Evolutionary conservation across 2,329 filamentous ascomycete genomes (phyloP).

Genomic region (Gliomastix tumulicola): DNA sequence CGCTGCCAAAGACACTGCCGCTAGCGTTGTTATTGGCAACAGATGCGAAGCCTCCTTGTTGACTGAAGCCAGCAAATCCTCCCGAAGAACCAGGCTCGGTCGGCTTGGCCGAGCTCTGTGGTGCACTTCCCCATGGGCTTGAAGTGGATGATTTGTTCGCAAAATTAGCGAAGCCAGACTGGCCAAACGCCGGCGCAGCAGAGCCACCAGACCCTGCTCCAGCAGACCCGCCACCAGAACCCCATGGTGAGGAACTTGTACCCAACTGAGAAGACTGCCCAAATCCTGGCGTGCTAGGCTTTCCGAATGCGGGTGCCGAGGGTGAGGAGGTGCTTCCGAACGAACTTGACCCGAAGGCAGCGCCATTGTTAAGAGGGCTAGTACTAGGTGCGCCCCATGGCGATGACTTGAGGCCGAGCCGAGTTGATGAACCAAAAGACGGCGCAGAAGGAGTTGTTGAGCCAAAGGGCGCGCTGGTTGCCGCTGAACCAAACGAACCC

Average conservation of each 20-base stretch:
- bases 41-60: conserved; percentile 47
- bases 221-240: conserved; percentile 17
- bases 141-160: conserved; percentile 17
- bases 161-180: conserved; percentile 39
- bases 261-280: conserved; percentile 44
- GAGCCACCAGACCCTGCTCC: conserved; percentile 17
- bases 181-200: conserved; percentile 44
- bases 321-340: conserved; percentile 31
- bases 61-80: conserved; percentile 48
- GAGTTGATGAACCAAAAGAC: conserved; percentile 39
- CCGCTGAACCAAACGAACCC: too few species aligned
- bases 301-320: conserved; percentile 39
- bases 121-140: not conserved
- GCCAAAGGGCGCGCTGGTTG: conserved; percentile 19
- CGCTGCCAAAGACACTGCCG: conserved; percentile 24
- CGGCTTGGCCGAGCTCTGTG: conserved; percentile 2
- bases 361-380: conserved; percentile 18
- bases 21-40: conserved; percentile 19
- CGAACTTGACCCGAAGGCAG: conserved; percentile 35
- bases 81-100: conserved; percentile 23
- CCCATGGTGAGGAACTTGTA: conserved; percentile 47
- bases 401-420: conserved; percentile 43
- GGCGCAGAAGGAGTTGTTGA: conserved; percentile 25
- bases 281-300: conserved; percentile 41
- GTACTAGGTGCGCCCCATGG: conserved; percentile 37